These are phyloP conservation scores for Psidium friedrichsthalianum DNA, from an alignment of 345 rosid genomes.

Conservation along the genomic window DNA sequence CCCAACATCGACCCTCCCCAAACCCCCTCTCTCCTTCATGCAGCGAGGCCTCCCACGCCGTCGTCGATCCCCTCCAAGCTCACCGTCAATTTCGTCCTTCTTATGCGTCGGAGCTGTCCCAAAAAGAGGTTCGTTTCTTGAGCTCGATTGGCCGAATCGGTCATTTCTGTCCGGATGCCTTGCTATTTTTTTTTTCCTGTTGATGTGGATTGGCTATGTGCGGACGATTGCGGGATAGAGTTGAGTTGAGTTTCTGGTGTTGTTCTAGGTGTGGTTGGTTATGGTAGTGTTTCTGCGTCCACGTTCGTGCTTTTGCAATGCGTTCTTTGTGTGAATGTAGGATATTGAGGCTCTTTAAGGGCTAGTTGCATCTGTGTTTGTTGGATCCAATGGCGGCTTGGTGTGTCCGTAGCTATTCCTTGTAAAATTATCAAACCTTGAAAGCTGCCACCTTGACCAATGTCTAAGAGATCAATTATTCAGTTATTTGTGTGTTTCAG, in stretches of 20 bases:
- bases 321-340: neutral
- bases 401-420: neutral
- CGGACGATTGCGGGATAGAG: neutral
- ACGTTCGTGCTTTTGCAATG: neutral
- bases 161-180: neutral
- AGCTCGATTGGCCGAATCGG: neutral
- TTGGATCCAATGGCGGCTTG: neutral
- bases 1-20: constrained; percentile 35
- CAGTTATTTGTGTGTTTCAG: neutral
- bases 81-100: constrained; percentile 41
- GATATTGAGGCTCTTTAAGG: neutral
- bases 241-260: neutral
- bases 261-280: neutral
- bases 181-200: neutral
- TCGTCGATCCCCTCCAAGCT: constrained; percentile 38
- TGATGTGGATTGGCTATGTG: neutral
- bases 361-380: neutral
- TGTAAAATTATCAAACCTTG: neutral
- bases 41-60: constrained; percentile 19
- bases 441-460: neutral
- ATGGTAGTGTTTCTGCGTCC: neutral
- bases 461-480: neutral
- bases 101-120: constrained; percentile 28
- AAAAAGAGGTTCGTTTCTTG: constrained; percentile 19
- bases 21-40: constrained; percentile 35